phyloP scores from a whole-genome alignment of 306 rosid species.

The Gynostemma pentaphyllum region DNA sequence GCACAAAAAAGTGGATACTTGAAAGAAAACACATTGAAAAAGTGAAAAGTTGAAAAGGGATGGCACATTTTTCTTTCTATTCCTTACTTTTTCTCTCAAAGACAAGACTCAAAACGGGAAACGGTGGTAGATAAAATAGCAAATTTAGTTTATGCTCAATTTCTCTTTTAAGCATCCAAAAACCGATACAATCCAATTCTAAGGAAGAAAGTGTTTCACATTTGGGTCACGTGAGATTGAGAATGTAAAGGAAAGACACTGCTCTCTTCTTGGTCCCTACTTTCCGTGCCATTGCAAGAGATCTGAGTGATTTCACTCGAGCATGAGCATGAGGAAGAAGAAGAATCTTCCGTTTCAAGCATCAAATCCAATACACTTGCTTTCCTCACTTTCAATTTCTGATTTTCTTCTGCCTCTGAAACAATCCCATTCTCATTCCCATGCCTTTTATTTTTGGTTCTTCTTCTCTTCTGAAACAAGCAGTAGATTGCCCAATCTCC shows the following conservation, averaged over 20 bases:
- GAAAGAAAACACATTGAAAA: constrained; percentile 3
- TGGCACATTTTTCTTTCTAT: not conserved
- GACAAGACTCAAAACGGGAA: too few relatives aligned
- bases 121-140: too few relatives aligned
- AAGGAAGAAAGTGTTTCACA: constrained; percentile 5
- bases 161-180: constrained; percentile 6
- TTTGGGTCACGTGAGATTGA: constrained; percentile 4
- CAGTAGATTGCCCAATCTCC: constrained; percentile 30
- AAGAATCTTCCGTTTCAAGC: not conserved
- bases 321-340: constrained; percentile 28
- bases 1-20: not conserved
- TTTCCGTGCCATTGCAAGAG: constrained; percentile 10
- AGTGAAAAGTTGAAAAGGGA: not conserved
- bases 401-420: not conserved
- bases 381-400: not conserved
- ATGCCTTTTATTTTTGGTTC: constrained; percentile 6
- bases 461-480: constrained; percentile 25
- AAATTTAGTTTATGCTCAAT: too few relatives aligned
- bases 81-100: not conserved
- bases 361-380: constrained; percentile 17
- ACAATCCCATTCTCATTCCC: too few relatives aligned
- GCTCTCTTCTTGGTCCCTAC: constrained; percentile 20
- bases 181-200: not conserved
- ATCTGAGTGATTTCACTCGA: constrained; percentile 20
- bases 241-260: constrained; percentile 9